phyloP scores from a whole-genome alignment of 768 basidiomycete species.

The Calocybe gangraenosa region DNA sequence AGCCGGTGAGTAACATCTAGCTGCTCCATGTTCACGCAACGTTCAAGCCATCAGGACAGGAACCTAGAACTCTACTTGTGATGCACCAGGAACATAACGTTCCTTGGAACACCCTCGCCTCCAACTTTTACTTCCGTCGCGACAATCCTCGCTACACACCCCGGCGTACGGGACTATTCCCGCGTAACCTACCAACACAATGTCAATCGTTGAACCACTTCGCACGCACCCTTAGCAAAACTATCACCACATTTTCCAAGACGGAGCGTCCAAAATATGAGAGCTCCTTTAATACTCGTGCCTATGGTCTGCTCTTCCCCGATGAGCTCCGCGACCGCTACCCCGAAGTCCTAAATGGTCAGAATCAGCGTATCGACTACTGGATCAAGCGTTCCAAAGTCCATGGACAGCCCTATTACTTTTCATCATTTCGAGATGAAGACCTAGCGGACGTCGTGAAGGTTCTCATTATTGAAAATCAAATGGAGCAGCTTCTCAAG shows the following conservation, averaged over 20 bases:
- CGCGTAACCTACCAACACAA: slow-evolving; percentile 19
- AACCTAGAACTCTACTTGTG: too few species aligned
- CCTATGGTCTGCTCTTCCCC: slow-evolving; percentile 23
- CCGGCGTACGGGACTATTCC: slow-evolving; percentile 22
- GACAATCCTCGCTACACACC: slow-evolving; percentile 27
- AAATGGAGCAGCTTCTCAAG: slow-evolving; percentile 27
- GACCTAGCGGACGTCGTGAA: slow-evolving; percentile 32
- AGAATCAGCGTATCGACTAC: slow-evolving; percentile 26
- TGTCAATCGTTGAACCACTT: slow-evolving; percentile 29
- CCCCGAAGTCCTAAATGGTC: slow-evolving; percentile 24
- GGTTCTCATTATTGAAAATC: slow-evolving; percentile 29
- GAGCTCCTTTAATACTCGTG: slow-evolving; percentile 9
- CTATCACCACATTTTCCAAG: slow-evolving; percentile 28
- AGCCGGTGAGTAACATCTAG: too few species aligned
- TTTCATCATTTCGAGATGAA: slow-evolving; percentile 20
- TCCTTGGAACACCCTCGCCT: slow-evolving; percentile 31
- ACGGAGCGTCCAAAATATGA: slow-evolving; percentile 33
- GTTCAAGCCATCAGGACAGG: too few species aligned
- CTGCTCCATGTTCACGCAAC: too few species aligned
- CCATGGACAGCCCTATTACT: not conserved
- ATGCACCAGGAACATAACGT: slow-evolving; percentile 41
- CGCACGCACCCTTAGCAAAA: slow-evolving; percentile 19
- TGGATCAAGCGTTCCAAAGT: slow-evolving; percentile 25
- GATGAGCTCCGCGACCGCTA: slow-evolving; percentile 25
- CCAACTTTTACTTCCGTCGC: slow-evolving; percentile 27